These are phyloP conservation scores for Fusarium sp. DNA, from an alignment of 2,329 filamentous ascomycete species.

Conservation along the genomic window DNA sequence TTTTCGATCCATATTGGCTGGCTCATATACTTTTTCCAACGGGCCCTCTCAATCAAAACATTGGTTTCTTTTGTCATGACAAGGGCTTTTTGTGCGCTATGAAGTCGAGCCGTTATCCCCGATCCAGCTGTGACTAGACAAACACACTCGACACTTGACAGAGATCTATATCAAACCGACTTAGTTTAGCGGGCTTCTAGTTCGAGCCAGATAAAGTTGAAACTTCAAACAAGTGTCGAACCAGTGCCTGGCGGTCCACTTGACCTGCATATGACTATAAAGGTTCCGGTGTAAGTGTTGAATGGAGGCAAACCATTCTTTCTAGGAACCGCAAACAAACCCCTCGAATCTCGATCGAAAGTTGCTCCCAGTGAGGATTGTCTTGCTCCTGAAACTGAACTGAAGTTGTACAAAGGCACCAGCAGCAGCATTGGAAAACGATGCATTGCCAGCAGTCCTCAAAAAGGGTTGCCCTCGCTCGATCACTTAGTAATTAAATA, in stretches of 20 bases:
- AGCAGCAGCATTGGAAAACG: no score
- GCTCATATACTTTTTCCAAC: background rate
- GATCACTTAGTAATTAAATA: no score
- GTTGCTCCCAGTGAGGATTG: background rate
- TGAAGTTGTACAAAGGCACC: background rate
- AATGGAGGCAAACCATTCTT: background rate
- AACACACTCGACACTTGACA: background rate
- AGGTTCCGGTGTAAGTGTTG: conserved; percentile 11
- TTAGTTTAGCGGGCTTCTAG: background rate
- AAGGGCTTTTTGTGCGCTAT: conserved; percentile 3
- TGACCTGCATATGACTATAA: background rate
- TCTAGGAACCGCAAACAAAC: conserved; percentile 10
- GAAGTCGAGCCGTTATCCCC: conserved; percentile 9
- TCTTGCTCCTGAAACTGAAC: background rate
- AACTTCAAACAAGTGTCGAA: conserved; percentile 10
- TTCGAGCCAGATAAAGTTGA: background rate
- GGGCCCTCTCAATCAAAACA: background rate
- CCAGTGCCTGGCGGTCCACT: conserved; percentile 3
- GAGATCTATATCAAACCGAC: conserved; percentile 4
- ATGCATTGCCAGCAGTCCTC: no score
- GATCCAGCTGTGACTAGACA: conserved; percentile 6
- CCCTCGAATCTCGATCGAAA: conserved; percentile 10
- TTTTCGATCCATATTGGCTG: conserved; percentile 1
- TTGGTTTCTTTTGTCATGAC: conserved; percentile 13
- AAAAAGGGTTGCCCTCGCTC: no score